These are phyloP conservation scores for Trichosporon ovoides DNA, from an alignment of 1,284 basidiomycete genomes.

Conservation along the genomic window DNA sequence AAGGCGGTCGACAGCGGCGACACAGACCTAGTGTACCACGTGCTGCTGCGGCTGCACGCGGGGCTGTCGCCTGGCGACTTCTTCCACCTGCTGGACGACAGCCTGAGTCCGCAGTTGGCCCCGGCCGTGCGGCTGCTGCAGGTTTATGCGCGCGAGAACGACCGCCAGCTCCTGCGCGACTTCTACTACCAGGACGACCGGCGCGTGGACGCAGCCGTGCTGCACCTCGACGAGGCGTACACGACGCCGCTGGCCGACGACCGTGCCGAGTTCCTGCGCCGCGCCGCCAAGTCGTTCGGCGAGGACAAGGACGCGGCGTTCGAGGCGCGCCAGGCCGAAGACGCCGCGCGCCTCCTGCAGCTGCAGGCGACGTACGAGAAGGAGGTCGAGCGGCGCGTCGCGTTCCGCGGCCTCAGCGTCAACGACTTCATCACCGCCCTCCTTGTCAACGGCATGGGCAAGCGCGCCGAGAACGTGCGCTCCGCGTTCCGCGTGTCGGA, in stretches of 20 bases:
- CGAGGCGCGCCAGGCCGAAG: slow-evolving; percentile 93
- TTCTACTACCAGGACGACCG: slow-evolving; percentile 99
- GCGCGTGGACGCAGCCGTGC: slow-evolving; percentile 79
- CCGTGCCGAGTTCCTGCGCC: slow-evolving; percentile 66
- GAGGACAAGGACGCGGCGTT: slow-evolving; percentile 88
- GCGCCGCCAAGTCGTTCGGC: slow-evolving; percentile 83
- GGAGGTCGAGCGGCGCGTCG: slow-evolving; percentile 69
- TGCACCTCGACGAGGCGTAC: slow-evolving; percentile 74
- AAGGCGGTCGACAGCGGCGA: slow-evolving; percentile 94
- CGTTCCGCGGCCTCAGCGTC: slow-evolving; percentile 72
- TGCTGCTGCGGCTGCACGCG: slow-evolving; percentile 76
- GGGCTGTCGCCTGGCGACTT: slow-evolving; percentile 83
- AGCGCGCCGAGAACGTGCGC: slow-evolving; percentile 78
- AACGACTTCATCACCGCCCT: slow-evolving; percentile 75
- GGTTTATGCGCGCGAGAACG: slow-evolving; percentile 82
- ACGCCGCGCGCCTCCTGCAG: slow-evolving; percentile 67
- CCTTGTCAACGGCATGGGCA: slow-evolving; percentile 68
- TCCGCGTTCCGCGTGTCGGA: slow-evolving; percentile 85
- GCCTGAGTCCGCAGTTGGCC: slow-evolving; percentile 61
- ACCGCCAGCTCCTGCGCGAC: slow-evolving; percentile 84
- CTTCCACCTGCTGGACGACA: slow-evolving; percentile 89
- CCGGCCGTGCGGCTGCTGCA: slow-evolving; percentile 72
- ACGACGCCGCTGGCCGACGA: slow-evolving; percentile 60
- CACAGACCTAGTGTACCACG: slow-evolving; percentile 90
- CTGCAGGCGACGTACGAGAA: slow-evolving; percentile 82